Conservation (phyloP, 2,329 filamentous ascomycete genomes). For the Raffaelea arxii region DNA sequence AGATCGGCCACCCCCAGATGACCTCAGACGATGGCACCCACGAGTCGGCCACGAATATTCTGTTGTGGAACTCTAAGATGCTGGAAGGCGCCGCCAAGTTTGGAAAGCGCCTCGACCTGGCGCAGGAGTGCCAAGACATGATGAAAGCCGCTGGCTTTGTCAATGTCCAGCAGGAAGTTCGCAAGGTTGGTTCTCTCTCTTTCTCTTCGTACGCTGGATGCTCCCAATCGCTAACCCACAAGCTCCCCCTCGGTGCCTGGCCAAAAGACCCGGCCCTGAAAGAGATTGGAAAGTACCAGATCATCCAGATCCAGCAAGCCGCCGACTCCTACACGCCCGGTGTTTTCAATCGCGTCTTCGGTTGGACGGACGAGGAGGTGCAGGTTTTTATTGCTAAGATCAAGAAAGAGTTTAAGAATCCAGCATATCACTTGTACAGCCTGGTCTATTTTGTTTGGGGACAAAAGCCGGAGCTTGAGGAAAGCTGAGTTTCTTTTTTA, state of each 20-base stretch:
- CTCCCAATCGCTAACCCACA: too few species aligned
- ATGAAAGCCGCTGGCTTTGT: slow-evolving; percentile 15
- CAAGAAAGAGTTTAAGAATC: too few species aligned
- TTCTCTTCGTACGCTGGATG: too few species aligned
- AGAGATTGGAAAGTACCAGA: slow-evolving; percentile 15
- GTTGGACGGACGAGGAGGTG: slow-evolving; percentile 16
- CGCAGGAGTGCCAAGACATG: slow-evolving; percentile 13
- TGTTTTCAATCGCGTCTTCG: slow-evolving; percentile 16
- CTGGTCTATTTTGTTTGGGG: too few species aligned
- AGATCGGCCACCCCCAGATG: slow-evolving; percentile 17
- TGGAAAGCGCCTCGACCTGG: slow-evolving; percentile 16
- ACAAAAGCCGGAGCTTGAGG: too few species aligned
- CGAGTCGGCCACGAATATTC: too few species aligned
- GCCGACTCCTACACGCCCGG: slow-evolving; percentile 17
- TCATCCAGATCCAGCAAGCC: slow-evolving; percentile 14
- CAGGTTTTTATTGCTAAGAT: too few species aligned
- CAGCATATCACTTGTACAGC: too few species aligned
- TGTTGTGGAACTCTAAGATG: slow-evolving; percentile 13
- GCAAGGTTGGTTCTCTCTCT: too few species aligned
- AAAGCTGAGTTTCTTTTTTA: too few species aligned
- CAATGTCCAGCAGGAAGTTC: slow-evolving; percentile 13
- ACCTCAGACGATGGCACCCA: slow-evolving; percentile 15
- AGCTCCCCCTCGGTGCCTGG: slow-evolving; percentile 18
- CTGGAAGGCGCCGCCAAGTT: slow-evolving; percentile 12
- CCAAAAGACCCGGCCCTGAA: slow-evolving; percentile 17